Base-by-base conservation (phyloP, 2,329 filamentous ascomycete genomes). In the Coniella vitis region DNA sequence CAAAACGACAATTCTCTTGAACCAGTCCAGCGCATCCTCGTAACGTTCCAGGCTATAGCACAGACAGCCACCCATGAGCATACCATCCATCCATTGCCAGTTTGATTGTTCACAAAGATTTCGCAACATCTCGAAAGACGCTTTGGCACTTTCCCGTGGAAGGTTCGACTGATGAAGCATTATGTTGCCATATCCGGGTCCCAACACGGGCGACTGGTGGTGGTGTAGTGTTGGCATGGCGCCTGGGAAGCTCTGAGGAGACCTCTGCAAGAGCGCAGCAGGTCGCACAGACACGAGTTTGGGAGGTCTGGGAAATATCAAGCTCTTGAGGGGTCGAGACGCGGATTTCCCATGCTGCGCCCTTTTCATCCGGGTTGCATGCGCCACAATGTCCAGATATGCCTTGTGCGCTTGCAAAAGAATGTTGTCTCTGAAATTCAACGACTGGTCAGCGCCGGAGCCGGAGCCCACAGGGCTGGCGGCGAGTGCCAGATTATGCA, bases 11-110 rank as follows among this genome's bases (percentile, higher is more conserved):
- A 84, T 78, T 54, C 83, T 81, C 51, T 75, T 79, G 63, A 89
- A 91, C 83, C 84, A 89, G 52, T 82, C 76, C 40, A 86, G 65
- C 14, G 87, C 84, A 55, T 88, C 84, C 54, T 86, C 78, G 61
- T 93, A 95, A 61, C 88, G 83, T 54, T 89, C 88, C 13, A 97
- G 69, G 7, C 87, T 90, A 68, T 97, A 97, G 43, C 91, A 85
- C 50, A 98, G 73, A 67, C 93, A 97, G 2, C 93, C 93, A 35
- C 87, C 89, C 7, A 97, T 73, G 35, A 97, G 73, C 72, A 97
- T 90, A 2, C 93, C 93, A 61, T 97, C 91, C 46, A 90, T 78
- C 93, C 93, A 98, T 58, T 82, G 79, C 87, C 88, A 93, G 9
- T 76, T 77, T 59, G 84, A 88, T 63, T 91, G 84, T 58, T 86